Evolutionary conservation across 2,329 filamentous ascomycete genomes (phyloP).

Genomic region (Botrytis hyacinthi): DNA sequence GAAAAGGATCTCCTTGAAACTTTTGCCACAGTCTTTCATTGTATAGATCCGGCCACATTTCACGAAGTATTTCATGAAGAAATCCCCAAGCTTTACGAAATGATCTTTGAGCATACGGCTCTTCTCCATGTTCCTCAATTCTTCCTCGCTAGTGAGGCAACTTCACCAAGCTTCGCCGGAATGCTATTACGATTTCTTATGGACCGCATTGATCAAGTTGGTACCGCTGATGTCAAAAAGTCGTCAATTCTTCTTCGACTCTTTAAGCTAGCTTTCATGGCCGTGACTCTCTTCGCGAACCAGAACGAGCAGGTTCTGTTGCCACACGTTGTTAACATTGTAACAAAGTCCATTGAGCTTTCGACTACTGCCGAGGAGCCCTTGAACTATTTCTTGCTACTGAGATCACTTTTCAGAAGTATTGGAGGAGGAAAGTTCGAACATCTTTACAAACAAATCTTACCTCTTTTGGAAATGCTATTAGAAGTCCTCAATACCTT

Average conservation of each 20-base stretch:
- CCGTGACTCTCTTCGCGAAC: conserved; percentile 88
- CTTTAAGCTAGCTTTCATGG: conserved; percentile 99
- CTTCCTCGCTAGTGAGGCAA: conserved; percentile 97
- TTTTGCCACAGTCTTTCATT: conserved; percentile 97
- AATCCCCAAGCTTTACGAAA: conserved; percentile 93
- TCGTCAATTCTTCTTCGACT: conserved; percentile 89
- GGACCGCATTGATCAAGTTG: conserved; percentile 93
- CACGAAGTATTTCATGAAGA: conserved; percentile 98
- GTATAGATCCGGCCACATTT: conserved; percentile 96
- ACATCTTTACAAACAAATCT: conserved; percentile 95
- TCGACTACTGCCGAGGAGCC: conserved; percentile 95
- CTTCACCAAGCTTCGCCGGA: conserved; percentile 93
- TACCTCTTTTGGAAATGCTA: conserved; percentile 95
- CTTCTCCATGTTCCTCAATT: conserved; percentile 96
- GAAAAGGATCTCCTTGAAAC: conserved; percentile 97
- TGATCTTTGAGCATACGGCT: conserved; percentile 95
- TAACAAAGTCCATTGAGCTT: conserved; percentile 94
- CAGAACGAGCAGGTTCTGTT: conserved; percentile 96
- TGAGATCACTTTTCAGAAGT: conserved; percentile 89
- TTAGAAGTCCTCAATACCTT: conserved; percentile 96
- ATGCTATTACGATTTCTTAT: conserved; percentile 98
- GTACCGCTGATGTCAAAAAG: conserved; percentile 85
- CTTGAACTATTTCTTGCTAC: conserved; percentile 95
- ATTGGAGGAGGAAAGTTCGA: conserved; percentile 98
- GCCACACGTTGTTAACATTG: conserved; percentile 94